Evolutionary conservation across 2,329 filamentous ascomycete species (phyloP).

Genomic region (Hypoxylon sp.): DNA sequence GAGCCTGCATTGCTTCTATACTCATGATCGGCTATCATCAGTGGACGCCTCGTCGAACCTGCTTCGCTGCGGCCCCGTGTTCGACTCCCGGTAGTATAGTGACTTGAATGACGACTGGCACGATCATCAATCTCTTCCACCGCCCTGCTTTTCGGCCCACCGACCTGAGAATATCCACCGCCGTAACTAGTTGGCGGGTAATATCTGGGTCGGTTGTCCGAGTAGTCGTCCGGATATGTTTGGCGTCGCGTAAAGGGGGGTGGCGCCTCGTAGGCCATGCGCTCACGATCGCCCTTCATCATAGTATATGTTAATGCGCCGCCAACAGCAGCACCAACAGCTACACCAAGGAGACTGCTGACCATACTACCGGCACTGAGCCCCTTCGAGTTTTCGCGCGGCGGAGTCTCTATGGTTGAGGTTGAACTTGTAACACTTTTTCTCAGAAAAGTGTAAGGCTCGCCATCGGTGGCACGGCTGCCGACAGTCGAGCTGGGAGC

Average conservation of each 20-base stretch:
- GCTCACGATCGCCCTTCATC: constrained; percentile 70
- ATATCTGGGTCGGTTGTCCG: constrained; percentile 56
- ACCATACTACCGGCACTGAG: constrained; percentile 74
- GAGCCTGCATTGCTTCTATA: constrained; percentile 60
- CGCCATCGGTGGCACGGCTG: constrained; percentile 45
- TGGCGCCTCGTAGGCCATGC: constrained; percentile 58
- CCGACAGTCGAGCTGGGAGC: constrained; percentile 45
- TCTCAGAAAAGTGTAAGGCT: constrained; percentile 51
- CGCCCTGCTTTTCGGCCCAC: constrained; percentile 50
- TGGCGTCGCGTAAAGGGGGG: constrained; percentile 59
- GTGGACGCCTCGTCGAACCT: constrained; percentile 55
- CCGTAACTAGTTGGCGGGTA: constrained; percentile 57
- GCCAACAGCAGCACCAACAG: constrained; percentile 80
- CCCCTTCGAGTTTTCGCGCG: constrained; percentile 50
- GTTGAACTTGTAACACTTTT: constrained; percentile 58
- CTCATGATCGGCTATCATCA: constrained; percentile 61
- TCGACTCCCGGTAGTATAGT: constrained; percentile 55
- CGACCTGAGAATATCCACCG: constrained; percentile 56
- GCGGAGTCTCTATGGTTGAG: constrained; percentile 52
- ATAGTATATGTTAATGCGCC: constrained; percentile 78
- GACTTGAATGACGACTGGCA: constrained; percentile 60
- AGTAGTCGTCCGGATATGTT: constrained; percentile 61
- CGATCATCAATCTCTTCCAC: constrained; percentile 60
- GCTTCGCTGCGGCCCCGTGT: constrained; percentile 62
- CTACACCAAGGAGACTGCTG: constrained; percentile 80